Conservation (phyloP, 306 rosid species). For the Cicer judaicum region DNA sequence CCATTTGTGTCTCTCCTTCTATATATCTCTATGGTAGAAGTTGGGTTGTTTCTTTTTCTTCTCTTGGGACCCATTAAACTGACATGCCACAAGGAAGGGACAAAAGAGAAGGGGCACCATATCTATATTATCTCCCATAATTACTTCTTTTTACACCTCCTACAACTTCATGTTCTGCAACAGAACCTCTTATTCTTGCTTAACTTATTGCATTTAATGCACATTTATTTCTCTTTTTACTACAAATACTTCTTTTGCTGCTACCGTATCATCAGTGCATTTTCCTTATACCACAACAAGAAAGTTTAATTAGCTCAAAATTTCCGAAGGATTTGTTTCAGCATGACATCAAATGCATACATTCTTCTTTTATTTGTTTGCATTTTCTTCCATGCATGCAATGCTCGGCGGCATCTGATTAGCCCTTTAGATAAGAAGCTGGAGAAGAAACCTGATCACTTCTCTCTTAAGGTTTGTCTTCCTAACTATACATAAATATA, state of each 20-base stretch:
- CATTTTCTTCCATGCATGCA: constrained; percentile 70
- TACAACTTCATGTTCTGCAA: constrained; percentile 67
- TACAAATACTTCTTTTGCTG: constrained; percentile 42
- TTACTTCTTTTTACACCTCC: constrained; percentile 55
- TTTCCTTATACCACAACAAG: constrained; percentile 23
- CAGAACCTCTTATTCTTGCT: constrained; percentile 48
- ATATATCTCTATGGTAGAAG: constrained; percentile 44
- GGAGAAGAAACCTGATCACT: constrained; percentile 38
- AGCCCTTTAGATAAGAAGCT: constrained; percentile 35
- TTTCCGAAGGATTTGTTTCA: background rate
- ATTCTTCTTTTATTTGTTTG: constrained; percentile 58
- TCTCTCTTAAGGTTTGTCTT: constrained; percentile 48
- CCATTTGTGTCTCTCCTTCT: background rate
- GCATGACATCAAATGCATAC: constrained; percentile 62
- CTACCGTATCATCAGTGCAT: constrained; percentile 32
- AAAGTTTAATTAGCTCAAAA: constrained; percentile 13
- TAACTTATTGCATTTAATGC: constrained; percentile 62
- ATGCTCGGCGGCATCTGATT: constrained; percentile 51
- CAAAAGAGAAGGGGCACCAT: constrained; percentile 55
- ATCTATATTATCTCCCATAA: constrained; percentile 46
- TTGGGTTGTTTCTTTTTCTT: constrained; percentile 47
- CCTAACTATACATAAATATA: background rate
- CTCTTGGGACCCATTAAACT: constrained; percentile 63
- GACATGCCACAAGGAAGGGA: constrained; percentile 51
- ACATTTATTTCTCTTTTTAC: constrained; percentile 42